Percentiles rank a stretch among this genome's conserved stretches.
Conservation (phyloP, 2,329 filamentous ascomycete species). For the Pseudogymnoascus sp. region DNA sequence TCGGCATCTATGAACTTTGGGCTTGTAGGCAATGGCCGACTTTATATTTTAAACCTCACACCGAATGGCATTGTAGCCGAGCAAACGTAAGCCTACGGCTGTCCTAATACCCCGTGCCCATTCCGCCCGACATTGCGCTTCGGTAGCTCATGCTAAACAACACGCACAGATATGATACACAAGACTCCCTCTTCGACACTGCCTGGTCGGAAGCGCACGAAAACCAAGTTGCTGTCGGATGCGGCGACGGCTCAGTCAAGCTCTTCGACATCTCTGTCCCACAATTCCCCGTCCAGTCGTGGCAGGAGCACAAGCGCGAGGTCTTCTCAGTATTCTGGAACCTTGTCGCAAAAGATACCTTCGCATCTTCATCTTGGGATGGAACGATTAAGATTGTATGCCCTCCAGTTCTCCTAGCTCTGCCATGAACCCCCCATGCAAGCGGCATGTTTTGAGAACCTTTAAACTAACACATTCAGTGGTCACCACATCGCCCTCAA, state of each 20-base stretch:
- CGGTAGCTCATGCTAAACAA: not conserved
- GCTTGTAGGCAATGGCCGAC: conserved; percentile 86
- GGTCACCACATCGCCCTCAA: conserved; percentile 68
- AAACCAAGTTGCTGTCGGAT: conserved; percentile 82
- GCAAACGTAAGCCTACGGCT: conserved; percentile 52
- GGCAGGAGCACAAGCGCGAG: conserved; percentile 88
- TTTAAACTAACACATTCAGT: conserved; percentile 38
- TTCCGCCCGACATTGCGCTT: not conserved
- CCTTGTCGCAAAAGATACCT: conserved; percentile 79
- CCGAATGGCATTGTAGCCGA: conserved; percentile 74
- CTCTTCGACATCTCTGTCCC: conserved; percentile 78
- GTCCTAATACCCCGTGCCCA: not conserved
- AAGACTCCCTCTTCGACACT: conserved; percentile 91
- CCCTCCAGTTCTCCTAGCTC: not conserved
- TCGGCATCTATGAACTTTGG: conserved; percentile 91
- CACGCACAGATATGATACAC: conserved; percentile 72
- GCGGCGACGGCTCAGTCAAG: conserved; percentile 89
- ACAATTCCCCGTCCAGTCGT: conserved; percentile 80
- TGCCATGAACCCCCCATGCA: not conserved
- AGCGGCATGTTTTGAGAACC: conserved; percentile 10
- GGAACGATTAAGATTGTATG: conserved; percentile 80
- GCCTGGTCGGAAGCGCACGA: conserved; percentile 95
- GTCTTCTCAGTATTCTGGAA: conserved; percentile 93
- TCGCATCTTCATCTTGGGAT: conserved; percentile 90
- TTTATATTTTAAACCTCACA: conserved; percentile 78